Percentiles rank a stretch among this genome's conserved stretches.
These are phyloP conservation scores for Arthrinium puccinioides DNA, from an alignment of 2,329 filamentous ascomycete genomes.

Conservation along the genomic window DNA sequence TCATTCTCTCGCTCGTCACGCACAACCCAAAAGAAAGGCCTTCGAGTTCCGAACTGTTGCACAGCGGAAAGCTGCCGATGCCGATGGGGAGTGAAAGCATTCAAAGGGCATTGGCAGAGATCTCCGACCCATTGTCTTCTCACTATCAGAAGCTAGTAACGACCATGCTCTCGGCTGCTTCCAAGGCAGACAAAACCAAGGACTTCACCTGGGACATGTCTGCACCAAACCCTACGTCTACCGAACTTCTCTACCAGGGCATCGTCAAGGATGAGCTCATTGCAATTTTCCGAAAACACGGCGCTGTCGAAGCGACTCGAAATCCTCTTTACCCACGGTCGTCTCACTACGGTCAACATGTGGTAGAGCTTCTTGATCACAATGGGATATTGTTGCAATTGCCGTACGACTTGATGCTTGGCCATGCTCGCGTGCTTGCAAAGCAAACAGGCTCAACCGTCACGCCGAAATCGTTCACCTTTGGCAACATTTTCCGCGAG, in stretches of 20 bases:
- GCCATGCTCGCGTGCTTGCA: constrained; percentile 78
- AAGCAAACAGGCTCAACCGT: constrained; percentile 54
- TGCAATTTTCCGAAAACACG: constrained; percentile 79
- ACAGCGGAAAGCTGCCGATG: constrained; percentile 79
- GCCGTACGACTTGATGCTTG: constrained; percentile 88
- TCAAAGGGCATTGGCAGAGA: constrained; percentile 69
- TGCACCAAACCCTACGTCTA: constrained; percentile 41
- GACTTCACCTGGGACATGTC: constrained; percentile 74
- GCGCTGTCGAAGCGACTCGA: constrained; percentile 73
- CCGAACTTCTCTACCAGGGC: constrained; percentile 62
- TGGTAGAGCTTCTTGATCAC: constrained; percentile 72
- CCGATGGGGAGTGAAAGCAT: constrained; percentile 92
- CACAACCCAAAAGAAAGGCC: constrained; percentile 80
- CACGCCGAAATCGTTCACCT: constrained; percentile 73
- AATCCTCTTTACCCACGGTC: constrained; percentile 77
- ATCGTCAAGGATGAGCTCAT: constrained; percentile 68
- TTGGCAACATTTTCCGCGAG: constrained; percentile 82
- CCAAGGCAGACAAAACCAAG: constrained; percentile 69
- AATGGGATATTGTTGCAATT: constrained; percentile 85
- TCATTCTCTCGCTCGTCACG: constrained; percentile 72
- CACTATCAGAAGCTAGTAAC: constrained; percentile 86
- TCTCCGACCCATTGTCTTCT: constrained; percentile 76
- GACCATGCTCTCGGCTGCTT: constrained; percentile 63
- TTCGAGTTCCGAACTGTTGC: constrained; percentile 72
- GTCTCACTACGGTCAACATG: constrained; percentile 66